A percentile compares a stretch with the other conserved stretches of the same genome.
These are phyloP conservation scores for Cryptococcus sp. DNA, from an alignment of 1,284 basidiomycete genomes.

Conservation along the genomic window DNA sequence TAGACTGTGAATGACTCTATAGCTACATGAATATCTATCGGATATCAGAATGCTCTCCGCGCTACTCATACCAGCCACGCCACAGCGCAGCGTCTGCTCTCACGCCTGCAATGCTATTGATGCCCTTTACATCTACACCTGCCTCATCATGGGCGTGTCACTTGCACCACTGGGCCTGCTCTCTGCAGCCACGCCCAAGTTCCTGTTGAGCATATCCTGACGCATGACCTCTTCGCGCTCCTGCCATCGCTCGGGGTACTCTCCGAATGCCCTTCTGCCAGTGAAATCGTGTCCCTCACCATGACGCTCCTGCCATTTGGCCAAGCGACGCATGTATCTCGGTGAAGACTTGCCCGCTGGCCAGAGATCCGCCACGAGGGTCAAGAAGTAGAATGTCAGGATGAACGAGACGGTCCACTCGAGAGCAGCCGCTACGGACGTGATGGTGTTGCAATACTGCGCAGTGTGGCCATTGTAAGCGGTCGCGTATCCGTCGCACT, in stretches of 20 bases:
- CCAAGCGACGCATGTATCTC: constrained; percentile 52
- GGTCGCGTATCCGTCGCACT: constrained; percentile 38
- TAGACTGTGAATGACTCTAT: too few species aligned
- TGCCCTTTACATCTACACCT: constrained; percentile 7
- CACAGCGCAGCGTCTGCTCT: too few species aligned
- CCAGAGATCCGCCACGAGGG: constrained; percentile 46
- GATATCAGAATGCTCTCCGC: too few species aligned
- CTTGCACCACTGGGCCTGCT: constrained; percentile 13
- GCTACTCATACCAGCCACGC: too few species aligned
- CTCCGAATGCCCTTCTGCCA: constrained; percentile 38
- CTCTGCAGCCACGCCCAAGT: constrained; percentile 11
- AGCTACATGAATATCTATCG: too few species aligned
- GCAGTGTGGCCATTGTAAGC: constrained; percentile 24
- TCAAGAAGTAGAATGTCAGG: constrained; percentile 51
- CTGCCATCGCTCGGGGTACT: constrained; percentile 41
- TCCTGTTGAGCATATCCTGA: constrained; percentile 31
- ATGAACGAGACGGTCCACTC: constrained; percentile 56
- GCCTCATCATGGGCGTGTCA: constrained; percentile 22
- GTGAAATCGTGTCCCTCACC: constrained; percentile 48
- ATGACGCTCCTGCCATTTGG: constrained; percentile 49
- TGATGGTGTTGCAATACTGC: constrained; percentile 52
- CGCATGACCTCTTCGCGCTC: constrained; percentile 27
- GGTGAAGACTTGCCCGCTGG: constrained; percentile 52
- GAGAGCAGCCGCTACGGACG: constrained; percentile 54
- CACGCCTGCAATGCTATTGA: too few species aligned